Base-by-base conservation (phyloP, 176 grass and related monocot genomes). In the Oryza nivara region DNA sequence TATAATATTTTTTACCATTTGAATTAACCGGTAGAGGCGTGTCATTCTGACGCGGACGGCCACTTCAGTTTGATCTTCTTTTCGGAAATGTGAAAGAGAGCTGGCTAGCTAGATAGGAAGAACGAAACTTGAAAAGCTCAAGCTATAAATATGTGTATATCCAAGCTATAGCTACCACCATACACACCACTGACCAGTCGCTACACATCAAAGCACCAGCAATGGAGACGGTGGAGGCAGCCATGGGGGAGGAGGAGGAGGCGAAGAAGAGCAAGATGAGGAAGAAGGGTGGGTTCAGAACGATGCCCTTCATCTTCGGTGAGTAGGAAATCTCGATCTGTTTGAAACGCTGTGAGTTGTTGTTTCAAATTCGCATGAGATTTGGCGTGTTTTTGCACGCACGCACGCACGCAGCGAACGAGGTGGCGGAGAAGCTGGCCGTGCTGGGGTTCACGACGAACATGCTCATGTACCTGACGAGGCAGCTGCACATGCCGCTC, bases 271-370 rank as follows among this genome's bases (percentile, higher is more conserved):
- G 19, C 45, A 83, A 48, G 11, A 7, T 34, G 5, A 88, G 38
- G 78, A 88, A 35, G 74, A 92, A 86, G 82, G 94, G 94, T 63
- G 94, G 94, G 47, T 75, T 97, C 1, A 89, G 73, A 82, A 93
- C 94, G 88, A 93, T 97, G 94, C 94, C 94, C 49, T 93, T 88
- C 87, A 97, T 97, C 75, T 97, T 97, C 25, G 94, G 94, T 97
- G 48, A 75, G 76, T 1, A 49, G 2, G 30, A 60, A 76, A 48
- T 82, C 30, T 32, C 17, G 51, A 16, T 19, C 16, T 10, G 16
- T 5, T 54, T 7, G 51, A 6, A 54, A 54, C 5, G 2, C 48
- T 0, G 30, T 15, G 15, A 15, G 15, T 7, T n/a, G 22, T 60
- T 60, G n/a, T 11, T 22, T 1, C 0, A 23, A 23, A 0, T 63